Conservation (phyloP, 495 filamentous ascomycete genomes). For the Apiosordaria backusii region DNA sequence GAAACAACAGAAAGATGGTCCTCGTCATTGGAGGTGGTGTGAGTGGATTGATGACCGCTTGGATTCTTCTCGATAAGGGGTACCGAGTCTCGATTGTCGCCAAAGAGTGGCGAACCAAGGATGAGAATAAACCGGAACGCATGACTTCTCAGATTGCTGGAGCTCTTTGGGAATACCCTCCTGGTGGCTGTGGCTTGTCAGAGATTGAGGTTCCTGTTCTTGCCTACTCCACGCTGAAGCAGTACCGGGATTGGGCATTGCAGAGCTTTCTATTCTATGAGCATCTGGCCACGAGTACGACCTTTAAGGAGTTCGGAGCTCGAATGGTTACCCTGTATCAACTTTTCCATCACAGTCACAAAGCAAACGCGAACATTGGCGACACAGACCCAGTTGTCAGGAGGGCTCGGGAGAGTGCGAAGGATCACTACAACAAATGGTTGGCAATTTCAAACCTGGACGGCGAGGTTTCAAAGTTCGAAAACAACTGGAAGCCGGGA, state of each 20-base stretch:
- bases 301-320: not conserved
- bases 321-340: not conserved
- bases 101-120: not conserved
- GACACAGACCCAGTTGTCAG: not conserved
- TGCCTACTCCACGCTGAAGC: not conserved
- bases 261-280: slow-evolving; percentile 1
- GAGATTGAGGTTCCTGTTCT: not conserved
- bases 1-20: not conserved
- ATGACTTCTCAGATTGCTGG: not conserved
- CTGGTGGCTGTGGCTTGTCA: not conserved
- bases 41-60: not conserved
- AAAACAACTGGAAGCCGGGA: too few species aligned
- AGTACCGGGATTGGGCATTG: not conserved
- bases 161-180: not conserved
- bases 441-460: not conserved
- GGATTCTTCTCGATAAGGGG: not conserved
- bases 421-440: not conserved
- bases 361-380: not conserved
- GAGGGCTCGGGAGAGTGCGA: not conserved
- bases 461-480: too few species aligned
- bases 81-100: not conserved
- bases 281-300: not conserved
- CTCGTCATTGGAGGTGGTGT: not conserved
- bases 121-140: not conserved
- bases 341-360: not conserved